Percentiles rank a stretch among this genome's conserved stretches.
Evolutionary conservation across 225 moss, liverwort and hornwort genomes (phyloP).

Genomic region (Bryoerythrophyllum caledonicum): DNA sequence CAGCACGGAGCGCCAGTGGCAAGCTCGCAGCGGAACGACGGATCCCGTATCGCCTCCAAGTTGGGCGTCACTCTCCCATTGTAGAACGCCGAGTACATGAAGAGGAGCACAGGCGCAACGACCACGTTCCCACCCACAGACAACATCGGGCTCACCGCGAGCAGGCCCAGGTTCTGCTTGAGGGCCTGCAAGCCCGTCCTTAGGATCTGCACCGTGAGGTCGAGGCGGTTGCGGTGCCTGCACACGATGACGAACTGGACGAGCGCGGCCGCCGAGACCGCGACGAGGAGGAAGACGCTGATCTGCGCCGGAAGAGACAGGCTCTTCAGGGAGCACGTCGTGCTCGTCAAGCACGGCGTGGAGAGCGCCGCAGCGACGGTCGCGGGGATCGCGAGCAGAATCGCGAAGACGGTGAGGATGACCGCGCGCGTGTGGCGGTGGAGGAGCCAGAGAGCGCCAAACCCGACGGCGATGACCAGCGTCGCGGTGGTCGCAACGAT

Average conservation of each 20-base stretch:
- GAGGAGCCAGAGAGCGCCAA: constrained; percentile 34
- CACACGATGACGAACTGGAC: constrained; percentile 27
- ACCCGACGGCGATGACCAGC: constrained; percentile 19
- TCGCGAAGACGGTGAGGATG: constrained; percentile 24
- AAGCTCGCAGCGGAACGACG: constrained; percentile 17
- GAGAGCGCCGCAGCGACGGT: neutral
- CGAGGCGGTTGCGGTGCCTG: constrained; percentile 29
- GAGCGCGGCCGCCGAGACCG: neutral
- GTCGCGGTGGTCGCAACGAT: constrained; percentile 19
- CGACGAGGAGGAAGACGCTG: neutral
- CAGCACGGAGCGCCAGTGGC: constrained; percentile 49
- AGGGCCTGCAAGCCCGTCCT: constrained; percentile 35
- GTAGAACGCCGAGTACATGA: constrained; percentile 15
- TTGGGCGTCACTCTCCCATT: constrained; percentile 39
- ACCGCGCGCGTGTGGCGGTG: constrained; percentile 35
- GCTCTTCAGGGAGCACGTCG: constrained; percentile 11
- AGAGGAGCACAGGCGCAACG: constrained; percentile 21
- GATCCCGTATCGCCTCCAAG: constrained; percentile 31
- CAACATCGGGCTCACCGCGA: constrained; percentile 34
- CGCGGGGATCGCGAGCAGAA: constrained; percentile 20
- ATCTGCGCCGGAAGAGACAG: neutral
- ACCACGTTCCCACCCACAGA: constrained; percentile 1
- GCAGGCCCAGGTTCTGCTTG: constrained; percentile 37
- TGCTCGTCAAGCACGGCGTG: constrained; percentile 14
- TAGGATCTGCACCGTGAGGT: constrained; percentile 41